These are phyloP conservation scores for Hypoxylon subgilvum DNA, from an alignment of 495 filamentous ascomycete species.

Conservation along the genomic window DNA sequence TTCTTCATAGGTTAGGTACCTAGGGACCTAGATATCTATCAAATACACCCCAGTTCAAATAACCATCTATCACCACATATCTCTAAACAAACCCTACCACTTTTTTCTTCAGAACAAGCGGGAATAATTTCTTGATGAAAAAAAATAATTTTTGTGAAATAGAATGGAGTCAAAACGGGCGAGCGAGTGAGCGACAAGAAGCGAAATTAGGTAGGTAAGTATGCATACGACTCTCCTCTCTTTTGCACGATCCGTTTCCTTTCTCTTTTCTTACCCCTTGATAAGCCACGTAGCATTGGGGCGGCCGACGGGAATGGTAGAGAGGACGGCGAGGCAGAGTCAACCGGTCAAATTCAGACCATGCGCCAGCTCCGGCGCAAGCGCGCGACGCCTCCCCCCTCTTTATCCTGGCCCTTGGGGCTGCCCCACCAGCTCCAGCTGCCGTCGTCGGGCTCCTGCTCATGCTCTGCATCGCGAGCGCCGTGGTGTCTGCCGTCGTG, in stretches of 20 bases:
- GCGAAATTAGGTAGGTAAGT: too few relatives aligned
- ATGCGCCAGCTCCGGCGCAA: conserved; percentile 24
- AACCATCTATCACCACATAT: conserved; percentile 8
- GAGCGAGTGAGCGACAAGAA: conserved; percentile 32
- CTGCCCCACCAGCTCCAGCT: conserved; percentile 15
- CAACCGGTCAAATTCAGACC: conserved; percentile 2
- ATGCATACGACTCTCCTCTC: conserved; percentile 14
- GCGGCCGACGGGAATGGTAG: background rate
- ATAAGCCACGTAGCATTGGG: background rate
- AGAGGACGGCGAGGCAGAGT: too few relatives aligned
- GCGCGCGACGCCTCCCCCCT: conserved; percentile 5
- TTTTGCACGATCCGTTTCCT: conserved; percentile 23
- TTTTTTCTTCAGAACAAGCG: background rate
- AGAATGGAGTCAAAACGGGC: background rate
- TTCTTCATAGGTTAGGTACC: too few relatives aligned
- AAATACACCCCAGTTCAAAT: background rate
- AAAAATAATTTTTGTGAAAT: too few relatives aligned
- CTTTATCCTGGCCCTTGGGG: background rate
- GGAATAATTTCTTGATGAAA: too few relatives aligned
- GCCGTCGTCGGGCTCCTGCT: too few relatives aligned
- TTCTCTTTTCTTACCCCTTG: background rate
- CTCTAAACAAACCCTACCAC: background rate
- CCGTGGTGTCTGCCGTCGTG: background rate
- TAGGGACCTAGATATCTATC: too few relatives aligned
- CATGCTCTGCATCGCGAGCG: too few relatives aligned